These are phyloP conservation scores for Ophiognomonia clavigignenti-juglandacearum DNA, from an alignment of 2,329 filamentous ascomycete genomes.

Conservation along the genomic window DNA sequence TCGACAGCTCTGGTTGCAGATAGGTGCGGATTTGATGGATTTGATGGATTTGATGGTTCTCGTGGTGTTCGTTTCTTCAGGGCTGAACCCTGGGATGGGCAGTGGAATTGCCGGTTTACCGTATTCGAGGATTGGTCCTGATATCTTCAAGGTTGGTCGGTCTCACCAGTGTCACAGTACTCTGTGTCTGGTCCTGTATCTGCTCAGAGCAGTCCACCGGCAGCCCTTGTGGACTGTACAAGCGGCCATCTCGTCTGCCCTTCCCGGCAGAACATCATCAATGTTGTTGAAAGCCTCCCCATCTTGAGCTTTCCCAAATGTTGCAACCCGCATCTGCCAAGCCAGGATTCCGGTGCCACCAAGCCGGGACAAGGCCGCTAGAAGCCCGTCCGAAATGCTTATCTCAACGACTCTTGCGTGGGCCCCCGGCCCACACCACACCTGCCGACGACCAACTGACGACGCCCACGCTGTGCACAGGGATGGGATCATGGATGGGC, in stretches of 20 bases:
- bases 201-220: no score
- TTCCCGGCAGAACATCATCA: neutral
- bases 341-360: neutral
- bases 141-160: neutral
- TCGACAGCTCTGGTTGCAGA: neutral
- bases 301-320: neutral
- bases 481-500: no score
- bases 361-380: neutral
- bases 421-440: no score
- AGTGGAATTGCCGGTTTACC: neutral
- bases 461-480: neutral
- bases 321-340: neutral
- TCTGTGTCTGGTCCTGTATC: neutral
- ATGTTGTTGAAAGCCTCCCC: neutral
- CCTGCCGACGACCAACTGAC: neutral
- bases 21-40: neutral
- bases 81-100: neutral
- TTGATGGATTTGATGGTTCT: no score
- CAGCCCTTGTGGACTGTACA: neutral
- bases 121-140: neutral
- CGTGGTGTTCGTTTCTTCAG: neutral
- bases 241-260: neutral
- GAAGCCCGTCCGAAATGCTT: neutral
- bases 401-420: neutral
- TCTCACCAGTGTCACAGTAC: neutral